Evolutionary conservation across 306 rosid genomes (phyloP).

Genomic region (Arachis stenosperma): DNA sequence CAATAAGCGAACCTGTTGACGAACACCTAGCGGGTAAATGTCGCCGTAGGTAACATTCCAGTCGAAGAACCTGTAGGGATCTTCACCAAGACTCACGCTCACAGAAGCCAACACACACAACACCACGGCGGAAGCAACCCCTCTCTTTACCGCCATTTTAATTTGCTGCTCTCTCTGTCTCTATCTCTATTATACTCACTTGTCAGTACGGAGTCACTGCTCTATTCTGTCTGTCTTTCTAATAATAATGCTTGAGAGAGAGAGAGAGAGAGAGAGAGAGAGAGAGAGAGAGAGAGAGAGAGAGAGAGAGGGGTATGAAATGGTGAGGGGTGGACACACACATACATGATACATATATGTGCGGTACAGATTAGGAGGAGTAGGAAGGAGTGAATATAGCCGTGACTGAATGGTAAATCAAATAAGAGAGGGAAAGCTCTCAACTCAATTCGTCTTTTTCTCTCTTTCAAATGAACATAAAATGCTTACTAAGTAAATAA

Average conservation of each 20-base stretch:
- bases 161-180: background rate
- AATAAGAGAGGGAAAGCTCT: slow-evolving; percentile 19
- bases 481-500: too few relatives aligned
- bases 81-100: slow-evolving; percentile 59
- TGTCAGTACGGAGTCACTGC: too few relatives aligned
- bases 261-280: background rate
- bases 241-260: background rate
- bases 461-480: too few relatives aligned
- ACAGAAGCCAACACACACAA: slow-evolving; percentile 19
- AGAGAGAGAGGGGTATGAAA: background rate
- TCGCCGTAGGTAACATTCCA: slow-evolving; percentile 94
- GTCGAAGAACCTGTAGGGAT: slow-evolving; percentile 88
- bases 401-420: slow-evolving; percentile 29
- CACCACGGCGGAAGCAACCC: slow-evolving; percentile 42
- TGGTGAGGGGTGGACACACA: slow-evolving; percentile 30
- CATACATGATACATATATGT: slow-evolving; percentile 36
- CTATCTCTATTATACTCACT: background rate
- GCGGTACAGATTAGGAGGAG: slow-evolving; percentile 42
- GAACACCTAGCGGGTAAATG: slow-evolving; percentile 92
- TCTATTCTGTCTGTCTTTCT: background rate
- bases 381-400: slow-evolving; percentile 25
- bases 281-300: background rate
- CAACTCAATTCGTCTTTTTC: background rate
- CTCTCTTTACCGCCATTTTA: slow-evolving; percentile 50
- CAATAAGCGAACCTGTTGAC: slow-evolving; percentile 62